Conservation (phyloP, 768 basidiomycete species). For the Tephrocybe sp. region DNA sequence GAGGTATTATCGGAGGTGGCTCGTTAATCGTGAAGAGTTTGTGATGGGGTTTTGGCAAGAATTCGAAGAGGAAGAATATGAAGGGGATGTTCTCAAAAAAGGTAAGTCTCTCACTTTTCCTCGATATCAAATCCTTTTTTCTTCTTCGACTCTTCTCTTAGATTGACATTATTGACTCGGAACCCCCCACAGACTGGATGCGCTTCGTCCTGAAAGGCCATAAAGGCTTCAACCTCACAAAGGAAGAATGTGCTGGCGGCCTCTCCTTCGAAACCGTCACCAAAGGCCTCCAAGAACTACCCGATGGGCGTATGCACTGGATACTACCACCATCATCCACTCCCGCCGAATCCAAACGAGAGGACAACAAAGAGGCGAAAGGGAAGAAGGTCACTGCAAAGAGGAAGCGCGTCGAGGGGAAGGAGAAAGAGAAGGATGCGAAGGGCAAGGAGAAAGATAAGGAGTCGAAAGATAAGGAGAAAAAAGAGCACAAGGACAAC, state of each 20-base stretch:
- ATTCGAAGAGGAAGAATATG: conserved; percentile 43
- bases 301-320: conserved; percentile 6
- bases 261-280: not conserved
- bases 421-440: not conserved
- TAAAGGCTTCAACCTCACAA: conserved; percentile 40
- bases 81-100: conserved; percentile 35
- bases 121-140: not conserved
- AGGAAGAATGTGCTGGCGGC: conserved; percentile 25
- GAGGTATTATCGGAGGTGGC: conserved; percentile 43
- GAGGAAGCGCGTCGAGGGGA: not conserved
- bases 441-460: not conserved
- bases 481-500: too few relatives aligned
- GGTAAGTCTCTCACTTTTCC: conserved; percentile 23
- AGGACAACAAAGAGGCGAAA: too few relatives aligned
- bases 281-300: not conserved
- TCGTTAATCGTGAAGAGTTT: conserved; percentile 38
- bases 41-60: conserved; percentile 38
- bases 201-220: conserved; percentile 39
- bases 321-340: not conserved
- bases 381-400: too few relatives aligned
- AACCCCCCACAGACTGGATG: conserved; percentile 35
- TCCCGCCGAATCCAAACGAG: not conserved
- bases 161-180: not conserved
- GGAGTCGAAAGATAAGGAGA: too few relatives aligned
- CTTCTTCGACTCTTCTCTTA: not conserved